These are phyloP conservation scores for Alternaria gaisen DNA, from an alignment of 2,329 filamentous ascomycete genomes.

Conservation along the genomic window DNA sequence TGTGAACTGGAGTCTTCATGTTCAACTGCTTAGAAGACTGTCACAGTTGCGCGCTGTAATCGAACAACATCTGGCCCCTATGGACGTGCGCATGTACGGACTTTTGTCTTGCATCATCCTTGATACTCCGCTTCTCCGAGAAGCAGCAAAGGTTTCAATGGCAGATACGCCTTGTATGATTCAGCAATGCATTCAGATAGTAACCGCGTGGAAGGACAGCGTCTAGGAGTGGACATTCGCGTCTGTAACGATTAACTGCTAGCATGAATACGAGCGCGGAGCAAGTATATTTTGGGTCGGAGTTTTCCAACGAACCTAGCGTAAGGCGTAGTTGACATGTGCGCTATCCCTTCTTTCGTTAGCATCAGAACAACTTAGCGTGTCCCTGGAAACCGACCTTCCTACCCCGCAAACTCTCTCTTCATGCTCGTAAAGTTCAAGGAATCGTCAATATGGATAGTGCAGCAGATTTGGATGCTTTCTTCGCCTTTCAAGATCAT, in stretches of 20 bases:
- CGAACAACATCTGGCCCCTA: too few species aligned
- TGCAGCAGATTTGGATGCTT: background rate
- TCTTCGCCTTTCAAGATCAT: conserved; percentile 1
- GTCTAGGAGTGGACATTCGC: background rate
- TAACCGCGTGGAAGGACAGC: background rate
- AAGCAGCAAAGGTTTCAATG: too few species aligned
- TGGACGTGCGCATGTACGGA: too few species aligned
- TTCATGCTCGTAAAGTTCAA: background rate
- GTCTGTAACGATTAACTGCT: background rate
- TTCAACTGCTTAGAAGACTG: too few species aligned
- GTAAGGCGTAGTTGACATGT: conserved; percentile 22
- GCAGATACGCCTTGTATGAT: too few species aligned
- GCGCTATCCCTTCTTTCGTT: conserved; percentile 14
- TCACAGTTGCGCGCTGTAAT: too few species aligned
- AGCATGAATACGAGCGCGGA: background rate
- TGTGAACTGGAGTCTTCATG: too few species aligned
- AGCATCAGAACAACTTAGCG: conserved; percentile 4
- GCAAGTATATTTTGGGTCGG: background rate
- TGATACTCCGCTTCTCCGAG: too few species aligned
- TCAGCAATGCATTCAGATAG: too few species aligned
- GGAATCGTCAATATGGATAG: conserved; percentile 2
- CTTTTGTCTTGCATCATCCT: too few species aligned
- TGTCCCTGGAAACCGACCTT: background rate
- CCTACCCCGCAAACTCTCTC: conserved; percentile 4
- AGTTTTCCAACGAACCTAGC: background rate